Evolutionary conservation across 1,284 basidiomycete genomes (phyloP).

Genomic region (Psilocybe mexicana): DNA sequence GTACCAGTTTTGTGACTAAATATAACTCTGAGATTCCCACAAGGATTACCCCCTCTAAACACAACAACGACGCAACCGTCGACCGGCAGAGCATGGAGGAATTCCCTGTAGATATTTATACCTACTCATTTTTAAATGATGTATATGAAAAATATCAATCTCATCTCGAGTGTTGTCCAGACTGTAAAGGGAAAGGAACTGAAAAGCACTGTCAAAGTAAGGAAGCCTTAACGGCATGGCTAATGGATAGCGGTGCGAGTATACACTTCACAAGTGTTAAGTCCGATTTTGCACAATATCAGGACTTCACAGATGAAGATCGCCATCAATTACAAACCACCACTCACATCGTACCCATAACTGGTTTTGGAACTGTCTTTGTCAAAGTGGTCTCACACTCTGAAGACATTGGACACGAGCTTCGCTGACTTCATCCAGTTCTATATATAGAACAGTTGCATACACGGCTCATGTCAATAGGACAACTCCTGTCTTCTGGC

Average conservation of each 20-base stretch:
- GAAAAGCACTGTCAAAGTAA: background rate
- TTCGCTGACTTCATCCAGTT: background rate
- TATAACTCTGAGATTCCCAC: background rate
- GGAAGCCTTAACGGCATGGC: background rate
- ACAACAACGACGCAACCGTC: background rate
- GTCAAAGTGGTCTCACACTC: background rate
- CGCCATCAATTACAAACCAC: background rate
- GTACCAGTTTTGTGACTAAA: background rate
- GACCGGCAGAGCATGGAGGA: background rate
- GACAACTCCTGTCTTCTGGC: no score
- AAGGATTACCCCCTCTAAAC: background rate
- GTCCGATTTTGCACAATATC: no score
- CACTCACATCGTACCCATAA: background rate
- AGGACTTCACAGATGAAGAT: background rate
- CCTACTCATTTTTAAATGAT: background rate
- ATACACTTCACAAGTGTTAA: background rate
- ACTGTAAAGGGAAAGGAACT: background rate
- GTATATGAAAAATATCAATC: background rate
- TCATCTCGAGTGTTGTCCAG: no score
- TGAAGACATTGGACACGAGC: background rate
- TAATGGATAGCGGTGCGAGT: background rate
- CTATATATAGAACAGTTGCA: background rate
- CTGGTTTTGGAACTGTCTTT: background rate
- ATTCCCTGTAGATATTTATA: background rate
- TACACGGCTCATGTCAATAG: background rate